Evolutionary conservation across 169 alveolate genomes (phyloP).

Genomic region (Plasmodium malariae): DNA sequence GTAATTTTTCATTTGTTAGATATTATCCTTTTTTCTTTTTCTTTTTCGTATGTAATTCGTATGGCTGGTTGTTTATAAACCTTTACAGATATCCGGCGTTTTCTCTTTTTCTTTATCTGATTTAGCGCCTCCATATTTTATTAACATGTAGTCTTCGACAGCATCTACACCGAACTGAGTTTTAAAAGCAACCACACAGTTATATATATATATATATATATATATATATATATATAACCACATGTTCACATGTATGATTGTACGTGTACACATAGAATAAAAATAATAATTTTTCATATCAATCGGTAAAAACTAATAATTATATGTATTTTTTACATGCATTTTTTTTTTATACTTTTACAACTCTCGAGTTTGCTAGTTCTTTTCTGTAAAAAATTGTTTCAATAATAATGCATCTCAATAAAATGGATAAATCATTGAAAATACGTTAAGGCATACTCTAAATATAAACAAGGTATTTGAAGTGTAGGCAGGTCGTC

Average conservation of each 20-base stretch:
- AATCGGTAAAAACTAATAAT: background rate
- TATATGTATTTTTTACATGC: background rate
- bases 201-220: background rate
- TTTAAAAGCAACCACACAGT: no score
- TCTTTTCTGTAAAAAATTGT: conserved; percentile 10
- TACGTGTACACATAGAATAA: background rate
- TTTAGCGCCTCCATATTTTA: conserved; percentile 22
- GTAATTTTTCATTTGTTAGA: background rate
- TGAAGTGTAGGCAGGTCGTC: conserved; percentile 54
- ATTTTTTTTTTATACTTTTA: conserved; percentile 42
- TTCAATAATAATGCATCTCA: background rate
- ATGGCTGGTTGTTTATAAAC: background rate
- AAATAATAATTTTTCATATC: background rate
- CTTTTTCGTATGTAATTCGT: background rate
- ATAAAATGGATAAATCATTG: background rate
- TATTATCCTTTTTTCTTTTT: background rate
- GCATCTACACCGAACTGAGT: conserved; percentile 75
- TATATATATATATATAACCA: background rate
- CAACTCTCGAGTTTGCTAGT: conserved; percentile 20
- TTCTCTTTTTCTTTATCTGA: conserved; percentile 3
- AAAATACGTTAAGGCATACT: conserved; percentile 33
- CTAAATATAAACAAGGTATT: conserved; percentile 62
- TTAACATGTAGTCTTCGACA: conserved; percentile 44
- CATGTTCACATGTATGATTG: background rate
- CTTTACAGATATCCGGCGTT: background rate